Evolutionary conservation across 352 stramenopile species (phyloP).

Genomic region (Phytophthora macrochlamydospora): DNA sequence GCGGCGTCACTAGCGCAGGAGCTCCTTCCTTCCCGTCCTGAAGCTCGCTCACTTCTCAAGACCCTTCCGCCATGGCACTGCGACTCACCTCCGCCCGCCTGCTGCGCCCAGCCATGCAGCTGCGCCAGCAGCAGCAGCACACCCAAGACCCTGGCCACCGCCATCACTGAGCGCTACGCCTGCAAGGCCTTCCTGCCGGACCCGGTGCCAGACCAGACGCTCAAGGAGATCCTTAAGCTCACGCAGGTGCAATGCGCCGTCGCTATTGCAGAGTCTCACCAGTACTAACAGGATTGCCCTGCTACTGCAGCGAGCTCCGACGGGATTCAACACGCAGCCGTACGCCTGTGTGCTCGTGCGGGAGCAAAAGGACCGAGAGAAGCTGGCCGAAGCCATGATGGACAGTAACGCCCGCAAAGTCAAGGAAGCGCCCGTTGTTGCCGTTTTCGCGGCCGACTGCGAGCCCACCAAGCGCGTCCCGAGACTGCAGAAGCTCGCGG

Average conservation of each 20-base stretch:
- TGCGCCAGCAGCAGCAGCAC: slow-evolving; percentile 14
- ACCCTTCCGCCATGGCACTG: slow-evolving; percentile 1
- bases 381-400: slow-evolving; percentile 78
- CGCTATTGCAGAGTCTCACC: neutral
- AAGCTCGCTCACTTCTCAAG: neutral
- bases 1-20: neutral
- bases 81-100: slow-evolving; percentile 5
- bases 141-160: slow-evolving; percentile 15
- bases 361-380: slow-evolving; percentile 67
- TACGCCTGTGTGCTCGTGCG: slow-evolving; percentile 82
- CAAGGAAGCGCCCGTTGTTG: slow-evolving; percentile 75
- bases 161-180: slow-evolving; percentile 41
- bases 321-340: slow-evolving; percentile 83
- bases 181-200: slow-evolving; percentile 52
- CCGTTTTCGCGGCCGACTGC: slow-evolving; percentile 78
- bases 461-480: slow-evolving; percentile 78
- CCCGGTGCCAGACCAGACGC: slow-evolving; percentile 54
- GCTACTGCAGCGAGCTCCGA: slow-evolving; percentile 57
- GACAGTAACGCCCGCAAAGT: slow-evolving; percentile 76
- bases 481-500: slow-evolving; percentile 69
- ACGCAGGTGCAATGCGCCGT: slow-evolving; percentile 44
- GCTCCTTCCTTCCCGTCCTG: neutral
- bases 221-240: slow-evolving; percentile 67
- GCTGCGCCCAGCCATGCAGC: neutral
- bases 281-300: too few species aligned